Evolutionary conservation across 345 rosid species (phyloP).

Genomic region (Populus deltoides): DNA sequence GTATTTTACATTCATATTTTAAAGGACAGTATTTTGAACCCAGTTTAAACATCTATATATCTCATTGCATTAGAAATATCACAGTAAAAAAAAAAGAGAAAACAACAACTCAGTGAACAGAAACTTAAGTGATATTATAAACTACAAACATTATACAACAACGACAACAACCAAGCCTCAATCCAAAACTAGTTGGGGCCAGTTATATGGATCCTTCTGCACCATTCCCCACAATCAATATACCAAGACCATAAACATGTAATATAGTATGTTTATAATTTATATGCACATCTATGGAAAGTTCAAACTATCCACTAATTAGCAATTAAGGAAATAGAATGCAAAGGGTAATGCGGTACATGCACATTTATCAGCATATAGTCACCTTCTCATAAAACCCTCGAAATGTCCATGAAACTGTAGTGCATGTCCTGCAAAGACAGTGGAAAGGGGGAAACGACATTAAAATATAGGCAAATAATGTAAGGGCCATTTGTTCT

Average conservation of each 20-base stretch:
- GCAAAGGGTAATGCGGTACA: background rate
- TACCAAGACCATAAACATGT: background rate
- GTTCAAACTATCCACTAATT: background rate
- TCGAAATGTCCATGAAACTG: conserved; percentile 77
- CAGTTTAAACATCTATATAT: background rate
- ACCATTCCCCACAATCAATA: background rate
- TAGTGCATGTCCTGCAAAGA: conserved; percentile 60
- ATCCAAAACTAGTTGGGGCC: background rate
- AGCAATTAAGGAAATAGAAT: background rate
- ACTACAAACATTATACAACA: background rate
- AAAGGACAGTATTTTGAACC: background rate
- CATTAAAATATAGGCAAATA: background rate
- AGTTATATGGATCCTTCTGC: background rate
- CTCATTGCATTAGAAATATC: background rate
- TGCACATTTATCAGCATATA: background rate
- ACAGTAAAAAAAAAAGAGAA: background rate
- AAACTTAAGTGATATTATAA: background rate
- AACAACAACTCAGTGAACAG: background rate
- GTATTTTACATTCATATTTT: background rate
- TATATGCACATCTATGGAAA: too few species aligned
- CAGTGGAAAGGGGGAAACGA: background rate
- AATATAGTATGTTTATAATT: background rate
- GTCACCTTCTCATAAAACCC: conserved; percentile 75
- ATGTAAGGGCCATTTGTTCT: background rate
- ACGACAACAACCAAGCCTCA: background rate